A percentile compares a stretch with the other conserved stretches of the same genome.
Conservation (phyloP, 2,329 filamentous ascomycete genomes). For the Ramularia endophylla region DNA sequence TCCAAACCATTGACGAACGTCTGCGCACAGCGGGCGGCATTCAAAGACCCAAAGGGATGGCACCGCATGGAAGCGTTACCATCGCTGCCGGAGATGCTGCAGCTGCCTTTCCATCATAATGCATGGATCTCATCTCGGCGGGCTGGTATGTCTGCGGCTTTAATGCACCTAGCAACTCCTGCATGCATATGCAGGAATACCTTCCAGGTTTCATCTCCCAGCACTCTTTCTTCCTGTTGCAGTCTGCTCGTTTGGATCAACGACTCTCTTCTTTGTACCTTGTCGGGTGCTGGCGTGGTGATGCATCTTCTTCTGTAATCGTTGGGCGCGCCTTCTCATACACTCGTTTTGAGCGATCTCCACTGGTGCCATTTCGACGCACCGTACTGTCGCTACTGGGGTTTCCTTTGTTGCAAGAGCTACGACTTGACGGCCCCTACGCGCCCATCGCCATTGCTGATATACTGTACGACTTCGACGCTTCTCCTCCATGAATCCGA, state of each 20-base stretch:
- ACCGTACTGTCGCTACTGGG: constrained; percentile 15
- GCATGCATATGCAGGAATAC: constrained; percentile 18
- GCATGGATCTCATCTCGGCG: constrained; percentile 14
- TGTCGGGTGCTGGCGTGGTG: constrained; percentile 19
- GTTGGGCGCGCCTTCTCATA: constrained; percentile 26
- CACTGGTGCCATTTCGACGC: constrained; percentile 12
- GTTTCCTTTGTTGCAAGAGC: constrained; percentile 25
- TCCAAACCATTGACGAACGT: too few relatives aligned
- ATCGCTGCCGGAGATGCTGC: constrained; percentile 1
- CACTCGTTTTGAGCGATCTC: constrained; percentile 25
- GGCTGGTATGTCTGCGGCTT: constrained; percentile 9
- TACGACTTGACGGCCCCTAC: constrained; percentile 24
- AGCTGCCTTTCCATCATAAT: constrained; percentile 1
- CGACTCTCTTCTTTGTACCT: constrained; percentile 16
- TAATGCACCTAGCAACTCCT: constrained; percentile 15
- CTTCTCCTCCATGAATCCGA: constrained; percentile 25
- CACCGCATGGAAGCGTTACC: constrained; percentile 3
- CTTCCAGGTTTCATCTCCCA: constrained; percentile 22
- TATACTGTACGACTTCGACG: constrained; percentile 24
- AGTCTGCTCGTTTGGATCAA: constrained; percentile 15
- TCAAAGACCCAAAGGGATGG: background rate
- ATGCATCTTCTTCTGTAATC: constrained; percentile 24
- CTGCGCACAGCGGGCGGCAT: constrained; percentile 1
- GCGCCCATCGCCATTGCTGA: constrained; percentile 21
- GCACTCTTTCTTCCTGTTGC: constrained; percentile 18